Base-by-base conservation (phyloP, 768 basidiomycete genomes). In the Lactifluus piperatus region DNA sequence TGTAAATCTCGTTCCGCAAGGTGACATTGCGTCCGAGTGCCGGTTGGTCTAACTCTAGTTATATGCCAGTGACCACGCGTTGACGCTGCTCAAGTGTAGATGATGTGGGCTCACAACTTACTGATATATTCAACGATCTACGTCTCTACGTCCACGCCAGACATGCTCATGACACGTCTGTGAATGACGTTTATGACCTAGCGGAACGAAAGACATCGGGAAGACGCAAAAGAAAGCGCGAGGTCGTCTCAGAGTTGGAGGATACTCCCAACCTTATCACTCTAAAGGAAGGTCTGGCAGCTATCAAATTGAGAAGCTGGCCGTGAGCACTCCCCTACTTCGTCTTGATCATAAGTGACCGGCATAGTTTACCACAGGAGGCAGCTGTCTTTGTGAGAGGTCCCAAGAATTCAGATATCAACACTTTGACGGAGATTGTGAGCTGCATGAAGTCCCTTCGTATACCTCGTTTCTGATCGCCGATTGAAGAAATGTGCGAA, bases 381-480 rank as follows among this genome's bases (percentile, higher is more conserved):
- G 74, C 86, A 11, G 79, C 79, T 0, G 69, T 79, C 20, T 89
- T 88, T 66, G 79, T 85, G 68, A 79, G 87, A 30, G 72, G 81
- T 3, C 74, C 84, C 27, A 84, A 79, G 65, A 81, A 81, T 65
- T 76, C 85, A 0, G 88, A 91, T 66, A 77, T 80, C 51, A 91
- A 90, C 66, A 76, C 78, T 7, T 70, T 86, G 3, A 70, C 69
- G 3, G 70, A 69, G 56, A 65, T 72, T 63, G 83, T 80, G 66
- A 56, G 73, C 18, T 29, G 22, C 10, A 50, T 22, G 54, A 58
- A 41, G 20, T 7, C 44, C 54, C 13, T 32, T 13, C 20, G 11
- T 22, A 1, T 55, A 8, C 30, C n/a, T 36, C 58, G 5, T 41
- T 55, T 45, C 59, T 67, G 13, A 65, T 63, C 26, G 24, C 18